Conservation (phyloP, 148 eudicot genomes). For the Talinum fruticosum region DNA sequence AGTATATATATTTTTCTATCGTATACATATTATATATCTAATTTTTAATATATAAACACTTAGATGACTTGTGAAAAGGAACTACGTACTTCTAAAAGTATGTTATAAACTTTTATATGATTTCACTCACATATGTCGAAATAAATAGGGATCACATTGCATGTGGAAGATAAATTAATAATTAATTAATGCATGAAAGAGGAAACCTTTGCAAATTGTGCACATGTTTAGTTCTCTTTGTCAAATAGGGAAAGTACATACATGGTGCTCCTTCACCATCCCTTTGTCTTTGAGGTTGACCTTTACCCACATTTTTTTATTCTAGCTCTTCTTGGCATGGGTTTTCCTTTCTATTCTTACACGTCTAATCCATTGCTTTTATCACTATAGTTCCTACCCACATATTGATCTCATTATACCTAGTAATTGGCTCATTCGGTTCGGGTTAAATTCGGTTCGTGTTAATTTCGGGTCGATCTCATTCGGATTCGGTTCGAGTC, state of each 20-base stretch:
- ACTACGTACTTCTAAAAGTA: too few relatives aligned
- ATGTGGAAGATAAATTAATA: neutral
- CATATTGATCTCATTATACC: too few relatives aligned
- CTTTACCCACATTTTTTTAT: conserved; percentile 3
- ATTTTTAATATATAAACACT: too few relatives aligned
- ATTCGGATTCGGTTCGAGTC: too few relatives aligned
- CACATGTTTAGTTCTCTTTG: conserved; percentile 4
- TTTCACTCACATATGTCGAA: neutral
- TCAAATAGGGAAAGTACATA: neutral
- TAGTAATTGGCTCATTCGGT: too few relatives aligned
- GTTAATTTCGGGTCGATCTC: too few relatives aligned
- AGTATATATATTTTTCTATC: too few relatives aligned
- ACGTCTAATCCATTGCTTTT: neutral
- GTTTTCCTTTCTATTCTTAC: neutral
- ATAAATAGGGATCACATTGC: neutral
- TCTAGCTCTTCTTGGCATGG: neutral
- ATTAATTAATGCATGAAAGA: neutral
- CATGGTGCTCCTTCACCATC: neutral
- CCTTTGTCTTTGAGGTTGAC: neutral
- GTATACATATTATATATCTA: too few relatives aligned
- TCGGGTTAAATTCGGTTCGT: too few relatives aligned
- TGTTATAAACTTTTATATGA: too few relatives aligned
- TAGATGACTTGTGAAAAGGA: too few relatives aligned
- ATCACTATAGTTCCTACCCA: too few relatives aligned
- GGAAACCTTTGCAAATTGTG: neutral